phyloP scores from a whole-genome alignment of 129 eudicot genomes.

The Oenanthe sinensis region DNA sequence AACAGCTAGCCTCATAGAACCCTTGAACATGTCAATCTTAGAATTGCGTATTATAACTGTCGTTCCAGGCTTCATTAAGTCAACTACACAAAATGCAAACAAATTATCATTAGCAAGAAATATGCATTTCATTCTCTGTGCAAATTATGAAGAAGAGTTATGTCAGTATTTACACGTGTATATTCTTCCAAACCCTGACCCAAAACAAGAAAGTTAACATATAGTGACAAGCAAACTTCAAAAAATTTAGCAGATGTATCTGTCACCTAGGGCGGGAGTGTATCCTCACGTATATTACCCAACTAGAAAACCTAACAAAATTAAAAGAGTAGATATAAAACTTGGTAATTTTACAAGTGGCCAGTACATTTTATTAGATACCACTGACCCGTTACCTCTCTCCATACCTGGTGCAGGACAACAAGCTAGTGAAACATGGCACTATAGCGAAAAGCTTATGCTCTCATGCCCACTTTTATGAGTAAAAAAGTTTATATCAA shows the following conservation, averaged over 20 bases:
- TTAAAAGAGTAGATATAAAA: neutral
- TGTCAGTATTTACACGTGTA: neutral
- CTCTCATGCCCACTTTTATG: neutral
- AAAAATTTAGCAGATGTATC: neutral
- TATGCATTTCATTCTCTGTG: neutral
- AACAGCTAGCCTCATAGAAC: slow-evolving; percentile 76
- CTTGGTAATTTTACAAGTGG: neutral
- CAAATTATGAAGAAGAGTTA: neutral
- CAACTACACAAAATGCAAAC: slow-evolving; percentile 32
- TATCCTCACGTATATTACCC: neutral
- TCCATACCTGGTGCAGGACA: neutral
- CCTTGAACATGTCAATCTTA: slow-evolving; percentile 78
- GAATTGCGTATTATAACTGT: slow-evolving; percentile 71
- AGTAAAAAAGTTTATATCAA: neutral
- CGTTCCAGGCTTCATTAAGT: slow-evolving; percentile 59
- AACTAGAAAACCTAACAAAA: neutral
- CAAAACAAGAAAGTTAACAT: neutral
- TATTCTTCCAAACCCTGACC: neutral
- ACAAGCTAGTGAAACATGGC: neutral
- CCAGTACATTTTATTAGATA: neutral
- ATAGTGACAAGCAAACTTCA: neutral
- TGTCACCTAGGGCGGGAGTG: neutral
- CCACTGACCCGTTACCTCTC: neutral
- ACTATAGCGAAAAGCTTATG: neutral
- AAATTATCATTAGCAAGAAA: slow-evolving; percentile 14